A percentile compares a stretch with the other conserved stretches of the same genome.
Evolutionary conservation across 306 rosid species (phyloP).

Genomic region (Pyrus betulifolia): DNA sequence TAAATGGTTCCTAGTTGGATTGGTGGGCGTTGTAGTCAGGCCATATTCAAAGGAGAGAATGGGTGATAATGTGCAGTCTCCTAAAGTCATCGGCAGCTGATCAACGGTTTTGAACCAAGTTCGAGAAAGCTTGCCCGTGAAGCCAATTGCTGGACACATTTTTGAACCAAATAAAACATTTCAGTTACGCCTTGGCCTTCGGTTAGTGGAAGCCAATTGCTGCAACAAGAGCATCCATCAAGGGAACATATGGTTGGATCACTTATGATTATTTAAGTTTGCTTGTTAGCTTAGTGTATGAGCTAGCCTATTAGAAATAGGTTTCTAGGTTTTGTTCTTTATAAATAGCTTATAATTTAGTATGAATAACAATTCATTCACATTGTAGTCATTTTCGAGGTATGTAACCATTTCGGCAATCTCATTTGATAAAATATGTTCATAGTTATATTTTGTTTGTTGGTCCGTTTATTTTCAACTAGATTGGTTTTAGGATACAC

Average conservation of each 20-base stretch:
- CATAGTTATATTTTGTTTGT: too few species aligned
- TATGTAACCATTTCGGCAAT: too few species aligned
- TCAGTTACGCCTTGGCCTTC: slow-evolving; percentile 36
- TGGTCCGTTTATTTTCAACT: not conserved
- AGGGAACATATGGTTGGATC: slow-evolving; percentile 17
- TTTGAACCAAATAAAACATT: slow-evolving; percentile 22
- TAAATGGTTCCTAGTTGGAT: not conserved
- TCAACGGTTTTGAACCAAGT: slow-evolving; percentile 40
- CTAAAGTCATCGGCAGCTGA: slow-evolving; percentile 37
- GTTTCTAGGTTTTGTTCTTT: too few species aligned
- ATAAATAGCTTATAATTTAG: too few species aligned
- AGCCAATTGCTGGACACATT: not conserved
- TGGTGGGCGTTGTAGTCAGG: slow-evolving; percentile 18
- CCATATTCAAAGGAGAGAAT: slow-evolving; percentile 35
- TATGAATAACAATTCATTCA: too few species aligned
- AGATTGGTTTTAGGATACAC: slow-evolving; percentile 20
- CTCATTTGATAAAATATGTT: too few species aligned
- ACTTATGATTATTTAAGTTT: not conserved
- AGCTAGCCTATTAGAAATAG: too few species aligned
- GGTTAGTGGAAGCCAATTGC: slow-evolving; percentile 36
- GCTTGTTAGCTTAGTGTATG: too few species aligned
- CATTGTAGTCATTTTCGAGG: too few species aligned
- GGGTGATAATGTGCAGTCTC: slow-evolving; percentile 32
- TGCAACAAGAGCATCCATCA: slow-evolving; percentile 32
- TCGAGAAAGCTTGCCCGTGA: slow-evolving; percentile 26